Conservation (phyloP, 345 rosid species). For the Melaleuca alternifolia region DNA sequence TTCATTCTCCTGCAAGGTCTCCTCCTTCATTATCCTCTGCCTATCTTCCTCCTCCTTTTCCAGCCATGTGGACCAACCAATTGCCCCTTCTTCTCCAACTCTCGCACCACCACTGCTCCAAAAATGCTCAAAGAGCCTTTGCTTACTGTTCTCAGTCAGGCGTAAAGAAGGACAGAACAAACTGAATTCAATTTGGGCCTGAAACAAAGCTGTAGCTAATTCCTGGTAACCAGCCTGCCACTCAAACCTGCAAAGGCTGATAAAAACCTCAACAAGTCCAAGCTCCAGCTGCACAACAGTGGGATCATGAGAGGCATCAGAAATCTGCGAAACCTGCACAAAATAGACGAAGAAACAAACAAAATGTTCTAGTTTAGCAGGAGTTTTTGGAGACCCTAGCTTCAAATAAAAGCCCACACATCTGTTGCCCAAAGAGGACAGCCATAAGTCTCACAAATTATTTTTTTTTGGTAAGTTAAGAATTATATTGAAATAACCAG, state of each 20-base stretch:
- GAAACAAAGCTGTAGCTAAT: slow-evolving; percentile 79
- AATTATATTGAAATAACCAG: no score
- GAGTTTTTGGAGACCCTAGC: neutral
- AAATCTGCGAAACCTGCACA: slow-evolving; percentile 53
- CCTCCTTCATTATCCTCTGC: slow-evolving; percentile 56
- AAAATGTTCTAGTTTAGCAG: neutral
- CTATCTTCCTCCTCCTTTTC: slow-evolving; percentile 93
- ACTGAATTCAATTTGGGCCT: slow-evolving; percentile 87
- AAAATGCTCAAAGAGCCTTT: slow-evolving; percentile 87
- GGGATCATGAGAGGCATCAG: slow-evolving; percentile 29
- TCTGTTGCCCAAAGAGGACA: neutral
- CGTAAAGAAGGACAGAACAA: slow-evolving; percentile 76
- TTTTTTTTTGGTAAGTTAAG: no score
- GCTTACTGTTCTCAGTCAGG: slow-evolving; percentile 63
- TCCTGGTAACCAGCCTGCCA: slow-evolving; percentile 95
- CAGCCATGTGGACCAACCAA: slow-evolving; percentile 88
- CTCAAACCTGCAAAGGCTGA: slow-evolving; percentile 84
- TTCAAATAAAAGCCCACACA: neutral
- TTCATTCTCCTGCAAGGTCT: slow-evolving; percentile 38
- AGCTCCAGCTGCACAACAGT: slow-evolving; percentile 52
- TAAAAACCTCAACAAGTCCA: slow-evolving; percentile 80
- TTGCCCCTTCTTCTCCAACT: slow-evolving; percentile 94
- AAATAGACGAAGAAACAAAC: neutral
- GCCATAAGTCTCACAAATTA: neutral
- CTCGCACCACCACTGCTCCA: slow-evolving; percentile 80